These are phyloP conservation scores for Protea cynaroides DNA, from an alignment of 164 flowering plant genomes.

Conservation along the genomic window DNA sequence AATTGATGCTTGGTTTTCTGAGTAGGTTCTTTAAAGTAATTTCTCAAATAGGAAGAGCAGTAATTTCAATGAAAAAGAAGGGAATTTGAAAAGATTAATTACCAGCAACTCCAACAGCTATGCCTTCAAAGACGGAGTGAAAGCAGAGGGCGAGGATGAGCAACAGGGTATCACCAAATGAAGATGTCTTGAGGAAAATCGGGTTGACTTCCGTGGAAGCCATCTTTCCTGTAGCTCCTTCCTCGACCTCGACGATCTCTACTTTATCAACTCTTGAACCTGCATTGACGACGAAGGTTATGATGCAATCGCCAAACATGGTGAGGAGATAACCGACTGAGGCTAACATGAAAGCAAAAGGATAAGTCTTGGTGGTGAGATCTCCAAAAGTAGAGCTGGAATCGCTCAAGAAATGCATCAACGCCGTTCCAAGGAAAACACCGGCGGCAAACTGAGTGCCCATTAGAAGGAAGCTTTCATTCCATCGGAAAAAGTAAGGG, in stretches of 20 bases:
- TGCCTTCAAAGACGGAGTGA: slow-evolving; percentile 84
- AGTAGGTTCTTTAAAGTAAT: too few relatives aligned
- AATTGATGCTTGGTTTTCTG: too few relatives aligned
- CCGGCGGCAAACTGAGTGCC: slow-evolving; percentile 93
- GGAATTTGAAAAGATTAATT: slow-evolving; percentile 6
- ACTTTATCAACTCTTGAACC: slow-evolving; percentile 16
- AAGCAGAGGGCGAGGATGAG: slow-evolving; percentile 74
- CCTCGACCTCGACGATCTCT: slow-evolving; percentile 27
- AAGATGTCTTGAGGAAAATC: slow-evolving; percentile 34
- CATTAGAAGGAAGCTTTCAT: slow-evolving; percentile 60
- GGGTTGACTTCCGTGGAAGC: slow-evolving; percentile 14
- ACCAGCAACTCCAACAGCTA: slow-evolving; percentile 84
- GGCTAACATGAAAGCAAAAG: slow-evolving; percentile 79
- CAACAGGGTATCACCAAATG: slow-evolving; percentile 60
- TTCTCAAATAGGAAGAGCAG: too few relatives aligned
- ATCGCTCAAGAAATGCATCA: slow-evolving; percentile 85
- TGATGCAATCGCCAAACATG: slow-evolving; percentile 65
- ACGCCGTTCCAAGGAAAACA: slow-evolving; percentile 65
- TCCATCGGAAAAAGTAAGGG: slow-evolving; percentile 76
- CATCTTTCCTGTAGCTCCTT: slow-evolving; percentile 5
- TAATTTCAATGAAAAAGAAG: neutral
- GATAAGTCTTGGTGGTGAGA: slow-evolving; percentile 47
- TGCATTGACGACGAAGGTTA: slow-evolving; percentile 18
- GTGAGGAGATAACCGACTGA: slow-evolving; percentile 63
- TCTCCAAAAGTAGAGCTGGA: slow-evolving; percentile 42